These are phyloP conservation scores for Phytophthora citrophthora DNA, from an alignment of 352 stramenopile species.

Conservation along the genomic window DNA sequence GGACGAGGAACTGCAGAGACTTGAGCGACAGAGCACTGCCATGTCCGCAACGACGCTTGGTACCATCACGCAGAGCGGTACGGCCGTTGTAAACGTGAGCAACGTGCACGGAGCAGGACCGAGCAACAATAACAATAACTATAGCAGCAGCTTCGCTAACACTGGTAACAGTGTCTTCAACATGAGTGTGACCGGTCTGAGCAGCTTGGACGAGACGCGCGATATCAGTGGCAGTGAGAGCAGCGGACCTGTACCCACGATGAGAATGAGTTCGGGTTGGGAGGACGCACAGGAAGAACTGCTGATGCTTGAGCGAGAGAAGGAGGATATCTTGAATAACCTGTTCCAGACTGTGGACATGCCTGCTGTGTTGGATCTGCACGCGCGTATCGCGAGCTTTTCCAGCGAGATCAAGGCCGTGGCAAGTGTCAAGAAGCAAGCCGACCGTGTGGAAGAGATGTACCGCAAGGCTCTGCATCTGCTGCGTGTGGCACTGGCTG, in stretches of 20 bases:
- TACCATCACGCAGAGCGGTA: slow-evolving; percentile 41
- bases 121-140: slow-evolving; percentile 12
- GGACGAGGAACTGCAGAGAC: slow-evolving; percentile 68
- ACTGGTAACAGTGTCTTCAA: slow-evolving; percentile 27
- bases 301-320: slow-evolving; percentile 66
- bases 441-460: slow-evolving; percentile 68
- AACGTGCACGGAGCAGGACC: slow-evolving; percentile 31
- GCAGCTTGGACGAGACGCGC: slow-evolving; percentile 33
- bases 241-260: slow-evolving; percentile 28
- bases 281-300: slow-evolving; percentile 68
- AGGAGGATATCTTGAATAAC: slow-evolving; percentile 74
- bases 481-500: slow-evolving; percentile 71
- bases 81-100: slow-evolving; percentile 42
- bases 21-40: slow-evolving; percentile 72
- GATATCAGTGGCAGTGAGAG: slow-evolving; percentile 43
- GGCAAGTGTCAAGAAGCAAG: slow-evolving; percentile 77
- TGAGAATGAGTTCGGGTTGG: slow-evolving; percentile 42
- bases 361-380: slow-evolving; percentile 71
- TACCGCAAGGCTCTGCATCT: slow-evolving; percentile 82
- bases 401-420: slow-evolving; percentile 83
- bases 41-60: slow-evolving; percentile 66
- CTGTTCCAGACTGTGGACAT: slow-evolving; percentile 64
- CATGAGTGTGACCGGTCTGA: slow-evolving; percentile 27
- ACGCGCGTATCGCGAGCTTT: slow-evolving; percentile 75
- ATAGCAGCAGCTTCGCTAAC: slow-evolving; percentile 26